Percentiles rank a stretch among this genome's conserved stretches.
Conservation (phyloP, 2,329 filamentous ascomycete species). For the Canariomyces notabilis region DNA sequence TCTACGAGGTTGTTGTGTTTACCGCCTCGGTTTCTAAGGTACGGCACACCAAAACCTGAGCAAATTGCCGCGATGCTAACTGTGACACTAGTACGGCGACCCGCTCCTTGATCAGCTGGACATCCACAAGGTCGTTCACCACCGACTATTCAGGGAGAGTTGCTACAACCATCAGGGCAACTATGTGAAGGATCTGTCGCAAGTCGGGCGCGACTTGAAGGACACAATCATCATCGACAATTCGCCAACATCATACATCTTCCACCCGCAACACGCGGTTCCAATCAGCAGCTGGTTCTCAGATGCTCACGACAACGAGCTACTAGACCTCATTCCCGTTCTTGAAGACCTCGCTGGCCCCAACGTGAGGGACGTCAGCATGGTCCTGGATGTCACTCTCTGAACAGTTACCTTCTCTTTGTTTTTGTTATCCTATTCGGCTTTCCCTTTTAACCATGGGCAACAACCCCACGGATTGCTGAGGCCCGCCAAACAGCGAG, state of each 20-base stretch:
- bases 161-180: slow-evolving; percentile 99
- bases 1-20: slow-evolving; percentile 98
- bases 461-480: slow-evolving; percentile 6
- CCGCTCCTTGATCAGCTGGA: slow-evolving; percentile 93
- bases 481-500: slow-evolving; percentile 47
- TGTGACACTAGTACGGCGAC: slow-evolving; percentile 75
- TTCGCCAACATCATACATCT: slow-evolving; percentile 98
- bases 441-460: not conserved
- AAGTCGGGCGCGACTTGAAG: slow-evolving; percentile 89
- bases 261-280: slow-evolving; percentile 97
- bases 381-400: slow-evolving; percentile 89
- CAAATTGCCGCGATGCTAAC: slow-evolving; percentile 21
- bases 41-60: slow-evolving; percentile 26
- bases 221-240: slow-evolving; percentile 99
- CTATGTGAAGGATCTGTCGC: slow-evolving; percentile 97
- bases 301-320: slow-evolving; percentile 97
- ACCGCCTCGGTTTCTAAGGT: slow-evolving; percentile 98
- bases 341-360: slow-evolving; percentile 90
- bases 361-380: slow-evolving; percentile 90
- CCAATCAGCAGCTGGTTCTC: slow-evolving; percentile 99
- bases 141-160: slow-evolving; percentile 93
- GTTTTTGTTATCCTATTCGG: slow-evolving; percentile 24
- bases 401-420: no score
- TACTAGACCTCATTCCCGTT: slow-evolving; percentile 94
- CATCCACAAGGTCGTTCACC: slow-evolving; percentile 94